phyloP scores from a whole-genome alignment of 2,329 filamentous ascomycete genomes.

The Fusarium hostae region DNA sequence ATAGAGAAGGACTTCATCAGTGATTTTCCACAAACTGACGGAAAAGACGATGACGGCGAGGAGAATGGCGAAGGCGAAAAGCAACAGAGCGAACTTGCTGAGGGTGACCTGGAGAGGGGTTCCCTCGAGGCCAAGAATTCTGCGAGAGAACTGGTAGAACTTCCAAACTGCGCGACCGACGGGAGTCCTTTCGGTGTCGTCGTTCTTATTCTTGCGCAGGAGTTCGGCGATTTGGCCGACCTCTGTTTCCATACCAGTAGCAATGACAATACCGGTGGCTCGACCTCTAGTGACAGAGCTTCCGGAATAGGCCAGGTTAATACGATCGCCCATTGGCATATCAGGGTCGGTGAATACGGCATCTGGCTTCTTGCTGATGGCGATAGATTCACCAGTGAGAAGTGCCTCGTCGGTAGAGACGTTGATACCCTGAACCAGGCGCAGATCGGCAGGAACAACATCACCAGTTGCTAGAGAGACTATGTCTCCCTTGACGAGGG shows the following conservation, averaged over 20 bases:
- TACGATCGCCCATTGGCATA: slow-evolving; percentile 74
- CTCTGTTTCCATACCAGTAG: slow-evolving; percentile 79
- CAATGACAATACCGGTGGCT: slow-evolving; percentile 74
- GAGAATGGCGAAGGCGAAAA: slow-evolving; percentile 77
- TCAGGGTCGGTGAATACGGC: slow-evolving; percentile 62
- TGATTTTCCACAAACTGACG: slow-evolving; percentile 63
- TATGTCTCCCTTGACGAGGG: slow-evolving; percentile 73
- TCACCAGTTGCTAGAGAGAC: slow-evolving; percentile 72
- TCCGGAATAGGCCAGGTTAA: slow-evolving; percentile 77
- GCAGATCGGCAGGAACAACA: slow-evolving; percentile 75
- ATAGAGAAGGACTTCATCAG: slow-evolving; percentile 69
- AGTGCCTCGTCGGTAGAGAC: slow-evolving; percentile 80
- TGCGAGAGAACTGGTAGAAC: slow-evolving; percentile 57
- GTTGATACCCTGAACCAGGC: slow-evolving; percentile 75
- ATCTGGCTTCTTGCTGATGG: slow-evolving; percentile 73
- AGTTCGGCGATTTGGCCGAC: slow-evolving; percentile 80
- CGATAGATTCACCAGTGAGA: slow-evolving; percentile 78
- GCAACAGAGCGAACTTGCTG: slow-evolving; percentile 83
- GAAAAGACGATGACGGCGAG: slow-evolving; percentile 72
- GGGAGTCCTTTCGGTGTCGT: slow-evolving; percentile 54
- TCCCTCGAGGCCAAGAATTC: slow-evolving; percentile 74
- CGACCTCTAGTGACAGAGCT: slow-evolving; percentile 78
- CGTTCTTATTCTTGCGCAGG: slow-evolving; percentile 67
- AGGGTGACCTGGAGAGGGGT: slow-evolving; percentile 88
- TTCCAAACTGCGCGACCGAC: slow-evolving; percentile 58